phyloP scores from a whole-genome alignment of 2,329 filamentous ascomycete genomes.

The Aspergillus sclerotialis region DNA sequence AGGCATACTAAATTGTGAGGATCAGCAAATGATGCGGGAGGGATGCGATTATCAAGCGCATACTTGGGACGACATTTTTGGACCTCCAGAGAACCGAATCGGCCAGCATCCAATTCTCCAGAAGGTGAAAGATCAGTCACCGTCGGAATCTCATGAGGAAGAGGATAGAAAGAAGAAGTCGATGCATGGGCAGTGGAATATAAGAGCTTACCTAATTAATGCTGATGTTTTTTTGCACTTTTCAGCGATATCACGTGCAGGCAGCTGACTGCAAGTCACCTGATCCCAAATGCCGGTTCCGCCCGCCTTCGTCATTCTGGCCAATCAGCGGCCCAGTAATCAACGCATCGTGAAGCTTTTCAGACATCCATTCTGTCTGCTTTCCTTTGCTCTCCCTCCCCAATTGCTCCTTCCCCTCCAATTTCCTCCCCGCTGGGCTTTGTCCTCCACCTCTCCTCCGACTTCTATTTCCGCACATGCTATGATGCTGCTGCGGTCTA shows the following conservation, averaged over 20 bases:
- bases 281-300: conserved; percentile 29
- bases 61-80: conserved; percentile 49
- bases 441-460: conserved; percentile 23
- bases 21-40: conserved; percentile 15
- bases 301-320: conserved; percentile 29
- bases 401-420: conserved; percentile 21
- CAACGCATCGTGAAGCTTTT: conserved; percentile 38
- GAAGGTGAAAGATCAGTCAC: conserved; percentile 65
- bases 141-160: conserved; percentile 34
- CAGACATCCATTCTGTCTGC: conserved; percentile 27
- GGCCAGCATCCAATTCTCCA: conserved; percentile 63
- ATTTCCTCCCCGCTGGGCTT: conserved; percentile 34
- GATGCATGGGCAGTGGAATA: background rate
- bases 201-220: background rate
- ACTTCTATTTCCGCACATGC: conserved; percentile 48
- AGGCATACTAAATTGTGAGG: conserved; percentile 50
- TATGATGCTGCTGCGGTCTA: conserved; percentile 62
- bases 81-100: conserved; percentile 62
- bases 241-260: conserved; percentile 12
- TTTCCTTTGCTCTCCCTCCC: conserved; percentile 20
- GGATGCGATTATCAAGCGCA: conserved; percentile 21
- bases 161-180: conserved; percentile 1
- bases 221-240: conserved; percentile 7
- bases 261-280: conserved; percentile 12
- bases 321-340: conserved; percentile 35